phyloP scores from a whole-genome alignment of 352 stramenopile species.

The Pythium biforme region DNA sequence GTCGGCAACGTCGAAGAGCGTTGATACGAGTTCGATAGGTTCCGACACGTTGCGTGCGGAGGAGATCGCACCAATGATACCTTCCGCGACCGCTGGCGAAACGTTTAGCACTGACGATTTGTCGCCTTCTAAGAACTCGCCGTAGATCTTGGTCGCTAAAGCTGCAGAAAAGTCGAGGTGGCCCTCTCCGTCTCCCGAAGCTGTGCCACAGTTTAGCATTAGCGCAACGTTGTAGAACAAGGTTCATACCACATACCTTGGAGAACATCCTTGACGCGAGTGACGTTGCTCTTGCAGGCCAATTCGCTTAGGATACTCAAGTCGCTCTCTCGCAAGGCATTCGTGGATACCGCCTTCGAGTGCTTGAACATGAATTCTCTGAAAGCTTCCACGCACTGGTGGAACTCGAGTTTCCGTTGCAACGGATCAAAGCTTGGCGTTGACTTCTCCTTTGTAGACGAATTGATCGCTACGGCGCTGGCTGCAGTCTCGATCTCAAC shows the following conservation, averaged over 20 bases:
- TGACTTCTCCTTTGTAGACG: background rate
- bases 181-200: background rate
- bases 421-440: background rate
- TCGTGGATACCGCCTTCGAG: background rate
- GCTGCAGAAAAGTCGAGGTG: background rate
- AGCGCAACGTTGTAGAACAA: no score
- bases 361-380: slow-evolving; percentile 29
- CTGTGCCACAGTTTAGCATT: background rate
- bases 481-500: background rate
- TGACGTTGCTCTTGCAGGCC: slow-evolving; percentile 1
- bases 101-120: slow-evolving; percentile 8
- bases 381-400: slow-evolving; percentile 29
- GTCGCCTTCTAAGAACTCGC: slow-evolving; percentile 17
- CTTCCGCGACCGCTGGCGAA: slow-evolving; percentile 9
- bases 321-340: background rate
- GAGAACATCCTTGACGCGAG: slow-evolving; percentile 13
- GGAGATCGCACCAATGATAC: slow-evolving; percentile 13
- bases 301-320: slow-evolving; percentile 12
- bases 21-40: slow-evolving; percentile 7
- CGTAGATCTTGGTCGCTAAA: slow-evolving; percentile 16
- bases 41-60: background rate
- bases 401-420: slow-evolving; percentile 28
- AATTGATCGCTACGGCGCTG: background rate
- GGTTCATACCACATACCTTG: slow-evolving; percentile 15
- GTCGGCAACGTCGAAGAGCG: slow-evolving; percentile 32